Evolutionary conservation across 2,329 filamentous ascomycete species (phyloP).

Genomic region (Colletotrichum magnum): DNA sequence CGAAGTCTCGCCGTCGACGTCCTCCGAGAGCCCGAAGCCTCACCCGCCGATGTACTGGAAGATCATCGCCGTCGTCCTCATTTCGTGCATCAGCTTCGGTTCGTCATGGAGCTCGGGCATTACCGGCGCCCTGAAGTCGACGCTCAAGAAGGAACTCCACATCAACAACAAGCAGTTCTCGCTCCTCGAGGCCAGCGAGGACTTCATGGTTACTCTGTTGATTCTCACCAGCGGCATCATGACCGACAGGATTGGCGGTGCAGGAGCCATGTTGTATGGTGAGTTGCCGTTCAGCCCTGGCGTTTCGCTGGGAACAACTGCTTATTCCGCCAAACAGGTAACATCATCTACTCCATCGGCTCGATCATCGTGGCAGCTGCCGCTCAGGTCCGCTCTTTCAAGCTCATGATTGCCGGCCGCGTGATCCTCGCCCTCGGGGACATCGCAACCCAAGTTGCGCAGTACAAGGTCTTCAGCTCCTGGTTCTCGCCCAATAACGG

Average conservation of each 20-base stretch:
- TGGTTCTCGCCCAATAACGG: constrained; percentile 75
- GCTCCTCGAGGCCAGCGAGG: constrained; percentile 70
- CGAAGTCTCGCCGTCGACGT: constrained; percentile 10
- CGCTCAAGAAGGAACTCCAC: constrained; percentile 71
- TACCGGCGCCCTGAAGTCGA: constrained; percentile 73
- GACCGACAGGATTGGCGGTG: constrained; percentile 72
- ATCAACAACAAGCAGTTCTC: constrained; percentile 74
- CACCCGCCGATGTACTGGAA: constrained; percentile 37
- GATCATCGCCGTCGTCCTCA: constrained; percentile 60
- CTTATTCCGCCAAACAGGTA: constrained; percentile 56
- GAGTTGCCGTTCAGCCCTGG: neutral
- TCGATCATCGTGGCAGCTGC: constrained; percentile 72
- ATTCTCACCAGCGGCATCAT: constrained; percentile 69
- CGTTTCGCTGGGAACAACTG: too few species aligned
- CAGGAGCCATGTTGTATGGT: constrained; percentile 52
- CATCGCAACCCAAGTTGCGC: constrained; percentile 74
- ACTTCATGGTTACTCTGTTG: constrained; percentile 73
- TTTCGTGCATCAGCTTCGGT: constrained; percentile 70
- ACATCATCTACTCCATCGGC: constrained; percentile 70
- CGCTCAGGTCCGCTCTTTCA: constrained; percentile 68
- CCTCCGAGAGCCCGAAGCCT: constrained; percentile 12
- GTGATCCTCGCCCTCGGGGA: constrained; percentile 72
- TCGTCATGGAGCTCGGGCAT: constrained; percentile 73
- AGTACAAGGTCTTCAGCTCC: constrained; percentile 76
- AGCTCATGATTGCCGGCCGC: constrained; percentile 72